phyloP scores from a whole-genome alignment of 2,329 filamentous ascomycete species.

The Alternaria burnsii region DNA sequence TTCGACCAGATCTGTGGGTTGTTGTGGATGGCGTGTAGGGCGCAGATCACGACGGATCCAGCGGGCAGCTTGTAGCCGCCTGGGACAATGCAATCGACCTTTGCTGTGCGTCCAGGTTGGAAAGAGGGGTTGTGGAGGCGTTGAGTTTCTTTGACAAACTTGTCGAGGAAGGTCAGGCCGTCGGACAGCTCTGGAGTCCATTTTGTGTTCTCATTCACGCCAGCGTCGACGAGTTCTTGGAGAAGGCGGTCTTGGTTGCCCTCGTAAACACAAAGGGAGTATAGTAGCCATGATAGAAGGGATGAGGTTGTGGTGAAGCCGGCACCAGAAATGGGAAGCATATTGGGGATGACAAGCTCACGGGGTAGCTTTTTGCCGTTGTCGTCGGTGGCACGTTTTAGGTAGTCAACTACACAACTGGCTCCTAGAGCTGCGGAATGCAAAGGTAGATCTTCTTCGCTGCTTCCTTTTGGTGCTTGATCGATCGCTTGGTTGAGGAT shows the following conservation, averaged over 20 bases:
- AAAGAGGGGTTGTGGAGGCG: conserved; percentile 33
- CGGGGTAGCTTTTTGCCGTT: conserved; percentile 31
- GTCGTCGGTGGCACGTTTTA: conserved; percentile 31
- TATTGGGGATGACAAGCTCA: conserved; percentile 24
- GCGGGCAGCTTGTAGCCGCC: conserved; percentile 66
- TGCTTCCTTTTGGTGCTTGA: conserved; percentile 18
- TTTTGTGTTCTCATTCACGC: conserved; percentile 27
- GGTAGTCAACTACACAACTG: conserved; percentile 34
- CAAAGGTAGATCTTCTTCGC: conserved; percentile 30
- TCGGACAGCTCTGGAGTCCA: conserved; percentile 29
- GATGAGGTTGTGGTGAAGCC: conserved; percentile 35
- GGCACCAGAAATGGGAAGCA: conserved; percentile 19
- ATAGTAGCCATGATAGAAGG: conserved; percentile 33
- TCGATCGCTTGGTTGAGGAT: conserved; percentile 19
- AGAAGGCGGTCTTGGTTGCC: conserved; percentile 31
- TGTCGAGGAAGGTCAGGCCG: conserved; percentile 28
- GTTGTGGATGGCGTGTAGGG: conserved; percentile 57
- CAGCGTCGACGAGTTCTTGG: conserved; percentile 31
- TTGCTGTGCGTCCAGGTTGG: conserved; percentile 63
- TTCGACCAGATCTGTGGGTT: conserved; percentile 67
- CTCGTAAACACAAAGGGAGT: conserved; percentile 25
- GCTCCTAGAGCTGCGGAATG: conserved; percentile 50
- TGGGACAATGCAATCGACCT: conserved; percentile 64
- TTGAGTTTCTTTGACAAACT: conserved; percentile 36
- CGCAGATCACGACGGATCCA: conserved; percentile 63